Evolutionary conservation across 2,329 filamentous ascomycete genomes (phyloP).

Genomic region (Aquanectria penicillioides): DNA sequence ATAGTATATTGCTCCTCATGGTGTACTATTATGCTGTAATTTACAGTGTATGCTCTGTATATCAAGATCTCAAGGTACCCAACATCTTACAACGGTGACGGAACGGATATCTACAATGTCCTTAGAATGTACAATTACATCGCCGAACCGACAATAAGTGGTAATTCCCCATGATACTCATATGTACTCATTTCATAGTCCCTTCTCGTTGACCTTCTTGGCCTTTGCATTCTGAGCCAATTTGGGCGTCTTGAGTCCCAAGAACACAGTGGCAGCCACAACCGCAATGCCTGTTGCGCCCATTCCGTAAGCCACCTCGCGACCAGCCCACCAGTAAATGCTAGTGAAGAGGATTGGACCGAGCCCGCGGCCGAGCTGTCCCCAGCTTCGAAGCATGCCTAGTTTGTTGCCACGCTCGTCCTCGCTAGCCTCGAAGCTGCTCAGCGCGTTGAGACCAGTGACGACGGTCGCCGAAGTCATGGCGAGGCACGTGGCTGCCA

Average conservation of each 20-base stretch:
- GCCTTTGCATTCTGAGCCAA: conserved; percentile 27
- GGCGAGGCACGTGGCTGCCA: conserved; percentile 84
- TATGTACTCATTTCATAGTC: conserved; percentile 22
- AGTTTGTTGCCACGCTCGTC: conserved; percentile 87
- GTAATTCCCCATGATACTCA: neutral
- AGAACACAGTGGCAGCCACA: conserved; percentile 77
- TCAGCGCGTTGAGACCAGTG: conserved; percentile 89
- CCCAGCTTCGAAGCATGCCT: conserved; percentile 82
- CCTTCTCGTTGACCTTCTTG: conserved; percentile 33
- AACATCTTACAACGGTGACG: no score
- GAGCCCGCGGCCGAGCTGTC: conserved; percentile 86
- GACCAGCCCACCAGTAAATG: conserved; percentile 97
- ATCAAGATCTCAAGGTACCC: no score
- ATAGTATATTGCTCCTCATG: no score
- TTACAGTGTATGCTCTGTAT: no score
- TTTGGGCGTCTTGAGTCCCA: conserved; percentile 73
- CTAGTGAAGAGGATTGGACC: conserved; percentile 93
- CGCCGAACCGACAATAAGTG: neutral
- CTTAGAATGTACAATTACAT: neutral
- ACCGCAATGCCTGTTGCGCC: conserved; percentile 83
- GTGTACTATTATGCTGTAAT: no score
- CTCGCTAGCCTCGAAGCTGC: conserved; percentile 86
- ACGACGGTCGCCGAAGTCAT: conserved; percentile 95
- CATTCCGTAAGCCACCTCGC: conserved; percentile 83
- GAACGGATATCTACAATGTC: neutral